These are phyloP conservation scores for Ceratobasidium sp. DNA, from an alignment of 1,284 basidiomycete genomes.

Conservation along the genomic window DNA sequence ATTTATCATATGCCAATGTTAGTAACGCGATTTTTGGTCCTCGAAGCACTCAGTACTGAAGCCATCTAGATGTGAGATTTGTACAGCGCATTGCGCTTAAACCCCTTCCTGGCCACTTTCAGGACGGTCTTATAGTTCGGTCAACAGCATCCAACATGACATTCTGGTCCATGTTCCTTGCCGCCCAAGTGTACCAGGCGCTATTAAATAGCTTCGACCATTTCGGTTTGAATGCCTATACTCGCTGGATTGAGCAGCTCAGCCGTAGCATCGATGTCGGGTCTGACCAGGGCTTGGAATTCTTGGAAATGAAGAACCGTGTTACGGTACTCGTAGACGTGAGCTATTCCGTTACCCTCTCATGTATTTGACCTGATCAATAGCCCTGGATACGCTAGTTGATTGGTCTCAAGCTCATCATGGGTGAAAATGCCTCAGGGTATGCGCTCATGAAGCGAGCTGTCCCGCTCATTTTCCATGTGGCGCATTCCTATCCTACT, in stretches of 20 bases:
- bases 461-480: not conserved
- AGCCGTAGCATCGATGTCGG: not conserved
- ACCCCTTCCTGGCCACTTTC: conserved; percentile 1
- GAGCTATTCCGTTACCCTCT: not conserved
- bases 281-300: not conserved
- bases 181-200: conserved; percentile 21
- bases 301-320: not conserved
- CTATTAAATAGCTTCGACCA: conserved; percentile 23
- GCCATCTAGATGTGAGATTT: conserved; percentile 24
- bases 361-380: not conserved
- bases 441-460: conserved; percentile 23
- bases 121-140: conserved; percentile 11
- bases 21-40: not conserved
- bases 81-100: conserved; percentile 11
- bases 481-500: not conserved
- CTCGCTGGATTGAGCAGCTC: conserved; percentile 10
- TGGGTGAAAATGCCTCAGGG: conserved; percentile 13
- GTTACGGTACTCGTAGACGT: conserved; percentile 13
- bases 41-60: no score
- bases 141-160: not conserved
- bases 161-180: conserved; percentile 24
- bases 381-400: not conserved
- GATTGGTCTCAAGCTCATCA: conserved; percentile 11
- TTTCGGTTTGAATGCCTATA: not conserved
- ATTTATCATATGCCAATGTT: conserved; percentile 30